Evolutionary conservation across 257 asterid species (phyloP).

Genomic region (Scutellaria minor): DNA sequence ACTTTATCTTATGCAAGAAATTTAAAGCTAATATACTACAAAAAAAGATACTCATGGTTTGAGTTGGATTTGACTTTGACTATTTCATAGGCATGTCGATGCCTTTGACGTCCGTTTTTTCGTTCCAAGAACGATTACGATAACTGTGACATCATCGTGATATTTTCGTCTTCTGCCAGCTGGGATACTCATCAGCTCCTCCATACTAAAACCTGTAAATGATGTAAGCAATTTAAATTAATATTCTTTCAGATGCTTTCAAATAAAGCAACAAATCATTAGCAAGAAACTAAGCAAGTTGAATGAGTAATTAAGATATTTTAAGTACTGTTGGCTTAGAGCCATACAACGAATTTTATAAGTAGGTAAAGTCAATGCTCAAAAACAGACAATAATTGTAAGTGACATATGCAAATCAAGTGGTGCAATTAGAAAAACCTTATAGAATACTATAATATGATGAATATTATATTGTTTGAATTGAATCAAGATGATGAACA

Average conservation of each 20-base stretch:
- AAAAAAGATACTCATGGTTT: conserved; percentile 18
- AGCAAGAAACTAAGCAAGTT: conserved; percentile 23
- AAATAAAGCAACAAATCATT: conserved; percentile 17
- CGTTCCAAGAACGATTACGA: conserved; percentile 78
- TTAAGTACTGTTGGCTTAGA: conserved; percentile 28
- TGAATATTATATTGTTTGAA: conserved; percentile 4
- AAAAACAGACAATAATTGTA: conserved; percentile 1
- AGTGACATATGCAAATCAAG: conserved; percentile 36
- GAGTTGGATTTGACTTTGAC: background rate
- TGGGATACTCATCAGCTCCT: conserved; percentile 89
- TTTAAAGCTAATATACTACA: conserved; percentile 35
- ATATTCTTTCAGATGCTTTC: conserved; percentile 12
- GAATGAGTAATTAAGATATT: conserved; percentile 15
- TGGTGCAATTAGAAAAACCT: conserved; percentile 20
- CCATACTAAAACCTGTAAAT: conserved; percentile 78
- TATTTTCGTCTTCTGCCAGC: conserved; percentile 92
- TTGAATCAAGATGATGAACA: background rate
- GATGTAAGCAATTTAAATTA: background rate
- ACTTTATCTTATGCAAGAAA: conserved; percentile 24
- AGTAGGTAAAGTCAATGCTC: conserved; percentile 33
- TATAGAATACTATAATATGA: conserved; percentile 5
- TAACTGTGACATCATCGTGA: conserved; percentile 92
- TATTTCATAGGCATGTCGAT: conserved; percentile 59
- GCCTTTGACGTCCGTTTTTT: conserved; percentile 90
- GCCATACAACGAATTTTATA: conserved; percentile 28